These are phyloP conservation scores for Lichina pygmaea DNA, from an alignment of 495 filamentous ascomycete species.

Conservation along the genomic window DNA sequence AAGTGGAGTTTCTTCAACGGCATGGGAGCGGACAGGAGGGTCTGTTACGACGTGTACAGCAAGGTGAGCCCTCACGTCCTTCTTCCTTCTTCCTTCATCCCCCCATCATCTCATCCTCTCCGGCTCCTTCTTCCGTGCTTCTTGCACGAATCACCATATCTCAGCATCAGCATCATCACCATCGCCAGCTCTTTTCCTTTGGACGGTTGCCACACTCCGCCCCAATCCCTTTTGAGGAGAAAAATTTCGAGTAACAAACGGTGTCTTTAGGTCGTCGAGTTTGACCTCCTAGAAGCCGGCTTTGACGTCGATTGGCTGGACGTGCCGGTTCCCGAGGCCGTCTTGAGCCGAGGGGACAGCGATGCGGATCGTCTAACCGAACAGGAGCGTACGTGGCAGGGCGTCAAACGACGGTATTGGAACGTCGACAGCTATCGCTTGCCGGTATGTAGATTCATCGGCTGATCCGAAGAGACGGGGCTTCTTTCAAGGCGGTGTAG, in stretches of 20 bases:
- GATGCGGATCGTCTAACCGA: neutral
- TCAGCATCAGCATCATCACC: neutral
- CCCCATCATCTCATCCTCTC: neutral
- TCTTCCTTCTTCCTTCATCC: neutral
- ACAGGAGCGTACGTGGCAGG: constrained; percentile 30
- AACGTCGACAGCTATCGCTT: constrained; percentile 46
- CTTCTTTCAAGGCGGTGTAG: too few species aligned
- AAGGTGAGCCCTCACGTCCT: constrained; percentile 15
- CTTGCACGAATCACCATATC: neutral
- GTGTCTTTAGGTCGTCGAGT: constrained; percentile 35
- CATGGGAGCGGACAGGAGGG: constrained; percentile 68
- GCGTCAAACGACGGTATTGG: constrained; percentile 73
- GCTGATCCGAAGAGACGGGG: constrained; percentile 56
- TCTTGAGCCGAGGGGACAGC: constrained; percentile 18
- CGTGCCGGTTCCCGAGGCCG: constrained; percentile 29
- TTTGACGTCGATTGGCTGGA: constrained; percentile 73
- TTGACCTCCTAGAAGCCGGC: constrained; percentile 77
- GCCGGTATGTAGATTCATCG: constrained; percentile 26
- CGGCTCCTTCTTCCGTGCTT: neutral
- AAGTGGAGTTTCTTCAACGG: constrained; percentile 90
- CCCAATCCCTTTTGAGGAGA: too few species aligned
- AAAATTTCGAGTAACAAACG: neutral
- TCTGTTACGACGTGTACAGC: constrained; percentile 88
- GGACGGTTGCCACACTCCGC: neutral
- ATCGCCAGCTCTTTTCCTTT: neutral